phyloP scores from a whole-genome alignment of 305 asterid genomes.

The Fraxinus angustifolia region DNA sequence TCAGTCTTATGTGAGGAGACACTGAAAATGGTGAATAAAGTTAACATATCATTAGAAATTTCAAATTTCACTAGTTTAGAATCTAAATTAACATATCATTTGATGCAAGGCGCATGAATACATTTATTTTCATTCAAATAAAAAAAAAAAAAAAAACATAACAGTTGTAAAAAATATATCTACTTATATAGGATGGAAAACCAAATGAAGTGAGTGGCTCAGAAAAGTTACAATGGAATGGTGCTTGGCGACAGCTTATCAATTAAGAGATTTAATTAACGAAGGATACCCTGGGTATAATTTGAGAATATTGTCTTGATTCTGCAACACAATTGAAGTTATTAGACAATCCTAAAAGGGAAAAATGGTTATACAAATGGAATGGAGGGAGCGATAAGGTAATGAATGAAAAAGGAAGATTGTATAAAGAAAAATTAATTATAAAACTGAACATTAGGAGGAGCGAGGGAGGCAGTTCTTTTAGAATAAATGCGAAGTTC shows the following conservation, averaged over 20 bases:
- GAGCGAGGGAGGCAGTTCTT: neutral
- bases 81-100: neutral
- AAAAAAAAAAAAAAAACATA: neutral
- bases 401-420: neutral
- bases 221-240: neutral
- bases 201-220: neutral
- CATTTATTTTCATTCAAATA: neutral
- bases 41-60: neutral
- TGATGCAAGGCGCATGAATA: neutral
- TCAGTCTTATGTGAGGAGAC: neutral
- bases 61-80: neutral
- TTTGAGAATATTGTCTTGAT: neutral
- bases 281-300: neutral
- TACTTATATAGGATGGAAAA: neutral
- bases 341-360: neutral
- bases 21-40: neutral
- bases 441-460: neutral
- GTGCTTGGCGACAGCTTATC: neutral
- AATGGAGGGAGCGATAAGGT: neutral
- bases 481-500: neutral
- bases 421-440: neutral
- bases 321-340: neutral
- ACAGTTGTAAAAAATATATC: neutral
- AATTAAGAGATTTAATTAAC: neutral
- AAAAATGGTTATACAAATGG: neutral